phyloP scores from a whole-genome alignment of 495 filamentous ascomycete genomes.

The Eremomyces bilateralis region DNA sequence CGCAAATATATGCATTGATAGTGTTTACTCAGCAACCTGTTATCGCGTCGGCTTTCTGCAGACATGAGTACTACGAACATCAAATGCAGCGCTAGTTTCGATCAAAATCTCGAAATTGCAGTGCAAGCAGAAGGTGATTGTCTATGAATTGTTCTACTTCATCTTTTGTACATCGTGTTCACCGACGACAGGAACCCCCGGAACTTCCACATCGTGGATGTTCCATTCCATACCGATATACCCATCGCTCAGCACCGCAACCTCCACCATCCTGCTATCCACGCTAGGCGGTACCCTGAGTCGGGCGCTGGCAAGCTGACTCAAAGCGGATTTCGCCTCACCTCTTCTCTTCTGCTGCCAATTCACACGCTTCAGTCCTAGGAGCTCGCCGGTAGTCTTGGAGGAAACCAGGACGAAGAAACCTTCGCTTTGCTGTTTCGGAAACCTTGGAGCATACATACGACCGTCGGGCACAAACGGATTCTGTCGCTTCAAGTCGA shows the following conservation, averaged over 20 bases:
- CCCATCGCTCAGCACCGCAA: conserved; percentile 60
- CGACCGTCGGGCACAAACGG: conserved; percentile 23
- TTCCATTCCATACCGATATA: conserved; percentile 66
- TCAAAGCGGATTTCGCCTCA: conserved; percentile 5
- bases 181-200: conserved; percentile 17
- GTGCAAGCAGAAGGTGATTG: neutral
- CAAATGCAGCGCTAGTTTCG: neutral
- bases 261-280: conserved; percentile 34
- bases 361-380: conserved; percentile 65
- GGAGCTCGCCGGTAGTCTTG: conserved; percentile 42
- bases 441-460: conserved; percentile 76
- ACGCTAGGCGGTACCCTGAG: conserved; percentile 31
- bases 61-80: too few species aligned
- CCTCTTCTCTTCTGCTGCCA: conserved; percentile 31
- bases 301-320: conserved; percentile 34
- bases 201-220: conserved; percentile 30
- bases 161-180: conserved; percentile 16
- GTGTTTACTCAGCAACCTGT: too few species aligned
- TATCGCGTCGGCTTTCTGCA: too few species aligned
- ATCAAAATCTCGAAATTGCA: neutral
- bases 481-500: conserved; percentile 48
- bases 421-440: conserved; percentile 86
- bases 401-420: conserved; percentile 68
- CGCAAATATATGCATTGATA: too few species aligned
- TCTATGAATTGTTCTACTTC: neutral